phyloP scores from a whole-genome alignment of 2,329 filamentous ascomycete genomes.

The Dactylellina parvicollis region DNA sequence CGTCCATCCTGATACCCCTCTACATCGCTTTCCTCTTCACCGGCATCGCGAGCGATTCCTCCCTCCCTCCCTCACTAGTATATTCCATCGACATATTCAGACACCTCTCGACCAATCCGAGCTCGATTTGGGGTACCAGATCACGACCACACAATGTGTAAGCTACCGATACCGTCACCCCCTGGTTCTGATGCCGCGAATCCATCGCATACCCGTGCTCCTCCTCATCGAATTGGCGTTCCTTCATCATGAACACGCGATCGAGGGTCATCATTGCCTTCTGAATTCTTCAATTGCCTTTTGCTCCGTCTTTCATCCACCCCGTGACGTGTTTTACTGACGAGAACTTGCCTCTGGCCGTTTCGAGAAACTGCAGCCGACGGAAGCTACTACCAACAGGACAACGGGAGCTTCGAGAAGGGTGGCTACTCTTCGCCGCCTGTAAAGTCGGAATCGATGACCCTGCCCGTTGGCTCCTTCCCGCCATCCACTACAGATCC shows the following conservation, averaged over 20 bases:
- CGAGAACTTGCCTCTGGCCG: slow-evolving; percentile 18
- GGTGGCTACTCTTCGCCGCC: slow-evolving; percentile 44
- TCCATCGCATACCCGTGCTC: slow-evolving; percentile 31
- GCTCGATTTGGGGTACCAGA: slow-evolving; percentile 40
- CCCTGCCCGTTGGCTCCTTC: slow-evolving; percentile 40
- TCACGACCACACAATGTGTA: slow-evolving; percentile 47
- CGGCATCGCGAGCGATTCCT: slow-evolving; percentile 43
- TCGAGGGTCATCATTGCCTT: neutral
- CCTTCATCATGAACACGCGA: slow-evolving; percentile 35
- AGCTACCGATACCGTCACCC: slow-evolving; percentile 30
- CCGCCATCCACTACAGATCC: slow-evolving; percentile 69
- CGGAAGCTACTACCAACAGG: slow-evolving; percentile 48
- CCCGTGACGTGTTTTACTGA: slow-evolving; percentile 51
- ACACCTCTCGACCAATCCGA: slow-evolving; percentile 10
- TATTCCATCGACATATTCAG: slow-evolving; percentile 10
- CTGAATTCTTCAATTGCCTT: slow-evolving; percentile 15
- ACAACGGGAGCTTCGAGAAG: slow-evolving; percentile 24
- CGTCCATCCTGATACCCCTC: slow-evolving; percentile 28
- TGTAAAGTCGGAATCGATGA: slow-evolving; percentile 46
- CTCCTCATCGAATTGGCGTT: slow-evolving; percentile 9
- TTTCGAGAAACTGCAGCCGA: slow-evolving; percentile 52
- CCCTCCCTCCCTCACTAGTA: slow-evolving; percentile 12
- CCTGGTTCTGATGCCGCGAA: slow-evolving; percentile 24
- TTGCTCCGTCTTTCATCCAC: slow-evolving; percentile 4
- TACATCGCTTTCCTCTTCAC: slow-evolving; percentile 13